phyloP scores from a whole-genome alignment of 768 basidiomycete genomes.

The Plicaturopsis crispa region DNA sequence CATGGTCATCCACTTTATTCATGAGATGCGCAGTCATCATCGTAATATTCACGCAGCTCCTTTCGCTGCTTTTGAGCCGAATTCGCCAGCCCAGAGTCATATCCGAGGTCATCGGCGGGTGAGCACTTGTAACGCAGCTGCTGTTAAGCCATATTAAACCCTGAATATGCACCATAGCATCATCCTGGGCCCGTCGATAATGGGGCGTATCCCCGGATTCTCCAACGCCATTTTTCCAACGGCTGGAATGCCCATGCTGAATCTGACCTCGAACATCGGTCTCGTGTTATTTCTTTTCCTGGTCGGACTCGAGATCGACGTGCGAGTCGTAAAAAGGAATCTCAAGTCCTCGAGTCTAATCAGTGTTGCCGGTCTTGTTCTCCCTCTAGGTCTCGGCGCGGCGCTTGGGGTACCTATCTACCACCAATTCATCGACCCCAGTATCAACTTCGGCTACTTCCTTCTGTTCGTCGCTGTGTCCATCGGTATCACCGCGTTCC shows the following conservation, averaged over 20 bases:
- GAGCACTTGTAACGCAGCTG: too few relatives aligned
- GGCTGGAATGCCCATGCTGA: slow-evolving; percentile 47
- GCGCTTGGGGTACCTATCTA: slow-evolving; percentile 71
- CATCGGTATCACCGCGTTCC: slow-evolving; percentile 76
- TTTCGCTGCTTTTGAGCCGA: slow-evolving; percentile 54
- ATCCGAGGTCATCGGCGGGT: slow-evolving; percentile 86
- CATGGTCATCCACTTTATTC: not conserved
- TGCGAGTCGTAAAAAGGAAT: slow-evolving; percentile 59
- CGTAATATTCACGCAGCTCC: slow-evolving; percentile 67
- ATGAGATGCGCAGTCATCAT: slow-evolving; percentile 53
- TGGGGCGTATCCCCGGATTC: slow-evolving; percentile 60
- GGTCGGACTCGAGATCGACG: slow-evolving; percentile 80
- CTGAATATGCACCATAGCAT: too few relatives aligned
- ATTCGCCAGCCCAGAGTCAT: slow-evolving; percentile 91
- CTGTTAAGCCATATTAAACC: too few relatives aligned
- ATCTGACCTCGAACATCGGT: slow-evolving; percentile 69
- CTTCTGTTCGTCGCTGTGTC: slow-evolving; percentile 82
- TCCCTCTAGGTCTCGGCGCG: slow-evolving; percentile 80
- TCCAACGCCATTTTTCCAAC: slow-evolving; percentile 27
- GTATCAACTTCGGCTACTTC: slow-evolving; percentile 72
- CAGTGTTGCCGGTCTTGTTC: slow-evolving; percentile 56
- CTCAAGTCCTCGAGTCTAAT: slow-evolving; percentile 47
- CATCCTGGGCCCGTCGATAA: slow-evolving; percentile 68
- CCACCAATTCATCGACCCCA: slow-evolving; percentile 47
- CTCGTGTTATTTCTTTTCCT: slow-evolving; percentile 77